A percentile compares a stretch with the other conserved stretches of the same genome.
Evolutionary conservation across 2,329 filamentous ascomycete genomes (phyloP).

Genomic region (Metarhizium robertsii): DNA sequence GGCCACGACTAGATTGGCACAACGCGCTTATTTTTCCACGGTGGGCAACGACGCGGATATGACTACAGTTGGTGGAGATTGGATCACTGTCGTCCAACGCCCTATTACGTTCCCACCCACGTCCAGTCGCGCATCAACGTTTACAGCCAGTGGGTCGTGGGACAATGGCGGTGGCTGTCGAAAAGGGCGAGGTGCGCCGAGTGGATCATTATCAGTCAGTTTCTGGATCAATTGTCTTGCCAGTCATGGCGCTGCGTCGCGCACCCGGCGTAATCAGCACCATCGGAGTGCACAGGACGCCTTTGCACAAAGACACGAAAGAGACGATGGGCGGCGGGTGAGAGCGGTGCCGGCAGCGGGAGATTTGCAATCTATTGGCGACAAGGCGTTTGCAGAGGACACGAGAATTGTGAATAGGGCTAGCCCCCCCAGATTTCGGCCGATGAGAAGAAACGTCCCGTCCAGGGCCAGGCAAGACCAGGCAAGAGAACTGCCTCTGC

Average conservation of each 20-base stretch:
- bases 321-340: background rate
- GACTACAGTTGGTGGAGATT: constrained; percentile 12
- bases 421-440: background rate
- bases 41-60: constrained; percentile 3
- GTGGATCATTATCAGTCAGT: constrained; percentile 5
- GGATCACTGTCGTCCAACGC: constrained; percentile 3
- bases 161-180: constrained; percentile 9
- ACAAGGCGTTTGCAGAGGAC: background rate
- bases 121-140: constrained; percentile 10
- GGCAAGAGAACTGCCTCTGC: background rate
- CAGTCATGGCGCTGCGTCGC: constrained; percentile 2
- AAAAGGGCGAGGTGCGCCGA: constrained; percentile 6
- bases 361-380: background rate
- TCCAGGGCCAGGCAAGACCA: background rate
- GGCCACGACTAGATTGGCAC: background rate
- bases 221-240: constrained; percentile 4
- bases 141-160: constrained; percentile 9
- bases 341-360: background rate
- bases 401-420: background rate
- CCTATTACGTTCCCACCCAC: background rate
- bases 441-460: background rate
- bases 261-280: background rate
- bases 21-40: constrained; percentile 7
- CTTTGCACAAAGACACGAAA: background rate
- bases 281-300: background rate